Percentiles rank a stretch among this genome's conserved stretches.
phyloP scores from a whole-genome alignment of 2,329 filamentous ascomycete species.

The Blastomyces silverae region DNA sequence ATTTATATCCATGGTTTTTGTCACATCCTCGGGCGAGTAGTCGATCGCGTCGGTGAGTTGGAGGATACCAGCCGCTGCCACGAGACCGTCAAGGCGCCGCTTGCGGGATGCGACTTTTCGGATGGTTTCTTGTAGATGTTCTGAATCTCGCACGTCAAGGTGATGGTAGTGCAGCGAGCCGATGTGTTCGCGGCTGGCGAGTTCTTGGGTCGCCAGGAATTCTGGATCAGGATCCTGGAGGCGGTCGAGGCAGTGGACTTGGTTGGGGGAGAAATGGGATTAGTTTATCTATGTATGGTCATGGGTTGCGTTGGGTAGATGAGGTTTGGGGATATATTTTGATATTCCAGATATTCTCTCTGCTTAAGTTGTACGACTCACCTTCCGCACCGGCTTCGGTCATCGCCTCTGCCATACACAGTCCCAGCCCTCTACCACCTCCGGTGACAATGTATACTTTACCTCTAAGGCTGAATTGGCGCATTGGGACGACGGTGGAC shows the following conservation, averaged over 20 bases:
- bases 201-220: conserved; percentile 36
- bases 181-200: conserved; percentile 32
- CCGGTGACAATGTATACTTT: conserved; percentile 40
- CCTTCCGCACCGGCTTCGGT: conserved; percentile 44
- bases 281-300: background rate
- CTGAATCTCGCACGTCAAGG: conserved; percentile 41
- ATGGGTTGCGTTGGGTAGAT: background rate
- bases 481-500: background rate
- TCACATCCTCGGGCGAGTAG: conserved; percentile 34
- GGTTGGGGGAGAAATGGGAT: conserved; percentile 7
- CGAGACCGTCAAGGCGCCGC: conserved; percentile 35
- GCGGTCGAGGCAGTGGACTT: conserved; percentile 45
- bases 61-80: conserved; percentile 40
- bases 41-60: conserved; percentile 37
- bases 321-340: background rate
- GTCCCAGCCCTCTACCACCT: conserved; percentile 38
- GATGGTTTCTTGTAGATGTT: conserved; percentile 33
- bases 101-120: conserved; percentile 31
- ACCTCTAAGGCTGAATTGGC: conserved; percentile 38
- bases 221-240: conserved; percentile 38
- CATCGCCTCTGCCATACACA: conserved; percentile 42
- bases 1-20: conserved; percentile 44
- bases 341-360: background rate
- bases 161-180: conserved; percentile 41
- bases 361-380: conserved; percentile 19